Percentiles rank a stretch among this genome's conserved stretches.
Conservation (phyloP, 345 rosid species). For the Camelina hispida region DNA sequence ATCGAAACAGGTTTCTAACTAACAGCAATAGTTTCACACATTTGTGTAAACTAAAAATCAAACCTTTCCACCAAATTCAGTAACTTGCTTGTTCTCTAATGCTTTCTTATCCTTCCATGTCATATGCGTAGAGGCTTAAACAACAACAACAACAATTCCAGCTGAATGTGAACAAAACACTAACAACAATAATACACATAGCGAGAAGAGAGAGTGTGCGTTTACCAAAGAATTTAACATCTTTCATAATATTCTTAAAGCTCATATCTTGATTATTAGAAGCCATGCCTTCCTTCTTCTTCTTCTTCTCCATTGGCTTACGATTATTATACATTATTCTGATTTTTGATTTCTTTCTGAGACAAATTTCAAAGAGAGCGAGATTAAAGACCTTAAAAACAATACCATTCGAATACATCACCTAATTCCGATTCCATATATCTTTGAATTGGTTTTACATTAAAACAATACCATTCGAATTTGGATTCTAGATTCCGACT, state of each 20-base stretch:
- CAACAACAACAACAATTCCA: background rate
- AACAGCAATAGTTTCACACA: no score
- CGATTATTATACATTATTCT: constrained; percentile 21
- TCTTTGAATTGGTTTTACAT: no score
- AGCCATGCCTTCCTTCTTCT: constrained; percentile 37
- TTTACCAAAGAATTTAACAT: constrained; percentile 52
- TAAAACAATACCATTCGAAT: background rate
- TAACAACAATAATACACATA: background rate
- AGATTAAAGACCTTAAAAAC: no score
- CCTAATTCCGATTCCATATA: background rate
- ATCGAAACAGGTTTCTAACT: no score
- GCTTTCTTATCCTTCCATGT: constrained; percentile 93
- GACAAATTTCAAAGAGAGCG: background rate
- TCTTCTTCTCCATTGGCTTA: constrained; percentile 47
- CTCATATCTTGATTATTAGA: constrained; percentile 37
- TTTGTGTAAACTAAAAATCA: no score
- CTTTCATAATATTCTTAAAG: constrained; percentile 54
- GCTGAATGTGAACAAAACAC: background rate
- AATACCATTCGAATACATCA: background rate
- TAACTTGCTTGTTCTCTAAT: constrained; percentile 67
- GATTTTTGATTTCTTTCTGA: constrained; percentile 7
- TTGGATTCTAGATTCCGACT: background rate
- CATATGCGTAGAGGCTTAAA: constrained; percentile 58
- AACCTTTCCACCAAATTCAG: constrained; percentile 87
- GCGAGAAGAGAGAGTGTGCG: background rate